Evolutionary conservation across 2,329 filamentous ascomycete species (phyloP).

Genomic region (Setomelanomma holmii): DNA sequence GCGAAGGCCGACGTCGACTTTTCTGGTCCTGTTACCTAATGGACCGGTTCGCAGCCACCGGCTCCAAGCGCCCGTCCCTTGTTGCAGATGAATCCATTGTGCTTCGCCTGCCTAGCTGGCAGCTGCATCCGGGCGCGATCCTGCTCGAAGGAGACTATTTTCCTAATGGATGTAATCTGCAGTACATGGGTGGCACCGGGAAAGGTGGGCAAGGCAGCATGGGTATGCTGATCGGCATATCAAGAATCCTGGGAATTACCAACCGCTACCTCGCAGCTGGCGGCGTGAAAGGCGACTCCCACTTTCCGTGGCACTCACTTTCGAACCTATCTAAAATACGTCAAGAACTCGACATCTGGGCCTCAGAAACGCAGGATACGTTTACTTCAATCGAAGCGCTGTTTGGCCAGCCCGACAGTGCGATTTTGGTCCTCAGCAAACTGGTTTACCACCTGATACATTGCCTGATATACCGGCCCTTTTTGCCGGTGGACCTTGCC

Average conservation of each 20-base stretch:
- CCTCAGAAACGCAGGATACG: slow-evolving; percentile 78
- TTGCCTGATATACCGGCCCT: slow-evolving; percentile 85
- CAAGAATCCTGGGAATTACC: slow-evolving; percentile 80
- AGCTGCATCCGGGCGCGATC: slow-evolving; percentile 65
- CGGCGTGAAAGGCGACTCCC: slow-evolving; percentile 86
- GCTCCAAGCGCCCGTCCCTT: slow-evolving; percentile 81
- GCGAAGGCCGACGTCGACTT: slow-evolving; percentile 77
- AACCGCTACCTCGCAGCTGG: slow-evolving; percentile 85
- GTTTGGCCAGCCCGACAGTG: slow-evolving; percentile 80
- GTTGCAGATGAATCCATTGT: slow-evolving; percentile 79
- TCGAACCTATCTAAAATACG: slow-evolving; percentile 87
- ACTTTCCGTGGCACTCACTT: slow-evolving; percentile 88
- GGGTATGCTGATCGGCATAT: slow-evolving; percentile 84
- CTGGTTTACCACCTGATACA: slow-evolving; percentile 87
- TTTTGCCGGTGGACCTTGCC: slow-evolving; percentile 81
- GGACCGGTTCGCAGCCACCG: slow-evolving; percentile 82
- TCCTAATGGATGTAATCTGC: slow-evolving; percentile 77
- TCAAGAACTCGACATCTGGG: slow-evolving; percentile 85
- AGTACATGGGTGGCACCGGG: slow-evolving; percentile 72
- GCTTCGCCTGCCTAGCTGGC: slow-evolving; percentile 78
- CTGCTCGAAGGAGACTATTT: slow-evolving; percentile 81
- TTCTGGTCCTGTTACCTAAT: slow-evolving; percentile 92
- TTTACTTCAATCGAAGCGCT: slow-evolving; percentile 78
- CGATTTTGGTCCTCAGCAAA: slow-evolving; percentile 81
- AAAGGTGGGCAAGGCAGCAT: slow-evolving; percentile 77